Conservation (phyloP, 768 basidiomycete species). For the Mycena rebaudengoi region DNA sequence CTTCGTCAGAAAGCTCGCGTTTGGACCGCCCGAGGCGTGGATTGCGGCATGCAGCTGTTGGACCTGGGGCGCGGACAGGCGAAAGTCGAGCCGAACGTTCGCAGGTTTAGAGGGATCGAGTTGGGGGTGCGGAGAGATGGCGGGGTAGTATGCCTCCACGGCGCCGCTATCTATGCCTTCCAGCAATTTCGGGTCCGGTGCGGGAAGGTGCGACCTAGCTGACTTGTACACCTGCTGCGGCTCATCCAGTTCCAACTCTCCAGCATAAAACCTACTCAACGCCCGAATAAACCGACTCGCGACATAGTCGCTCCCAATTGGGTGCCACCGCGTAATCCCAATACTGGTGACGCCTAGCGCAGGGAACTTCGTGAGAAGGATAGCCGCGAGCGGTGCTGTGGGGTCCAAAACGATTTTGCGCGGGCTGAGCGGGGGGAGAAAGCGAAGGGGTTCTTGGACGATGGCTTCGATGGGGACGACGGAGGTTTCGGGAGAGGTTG, state of each 20-base stretch:
- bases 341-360: constrained; percentile 3
- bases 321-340: constrained; percentile 16
- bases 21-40: neutral
- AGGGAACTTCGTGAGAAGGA: constrained; percentile 7
- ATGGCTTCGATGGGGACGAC: constrained; percentile 10
- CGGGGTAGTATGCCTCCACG: constrained; percentile 6
- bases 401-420: constrained; percentile 5
- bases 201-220: neutral
- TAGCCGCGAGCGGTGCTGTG: constrained; percentile 6
- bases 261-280: constrained; percentile 1
- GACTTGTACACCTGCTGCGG: constrained; percentile 2
- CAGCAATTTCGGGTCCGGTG: neutral
- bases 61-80: neutral
- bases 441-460: constrained; percentile 13
- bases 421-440: constrained; percentile 2
- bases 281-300: constrained; percentile 15
- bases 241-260: neutral
- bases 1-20: neutral
- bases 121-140: neutral
- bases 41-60: constrained; percentile 2
- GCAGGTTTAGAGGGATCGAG: neutral
- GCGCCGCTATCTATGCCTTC: constrained; percentile 11
- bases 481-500: neutral
- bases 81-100: constrained; percentile 13
- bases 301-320: constrained; percentile 18